Percentiles rank a stretch among this genome's conserved stretches.
Evolutionary conservation across 2,329 filamentous ascomycete species (phyloP).

Genomic region (Pleomassaria siparia): DNA sequence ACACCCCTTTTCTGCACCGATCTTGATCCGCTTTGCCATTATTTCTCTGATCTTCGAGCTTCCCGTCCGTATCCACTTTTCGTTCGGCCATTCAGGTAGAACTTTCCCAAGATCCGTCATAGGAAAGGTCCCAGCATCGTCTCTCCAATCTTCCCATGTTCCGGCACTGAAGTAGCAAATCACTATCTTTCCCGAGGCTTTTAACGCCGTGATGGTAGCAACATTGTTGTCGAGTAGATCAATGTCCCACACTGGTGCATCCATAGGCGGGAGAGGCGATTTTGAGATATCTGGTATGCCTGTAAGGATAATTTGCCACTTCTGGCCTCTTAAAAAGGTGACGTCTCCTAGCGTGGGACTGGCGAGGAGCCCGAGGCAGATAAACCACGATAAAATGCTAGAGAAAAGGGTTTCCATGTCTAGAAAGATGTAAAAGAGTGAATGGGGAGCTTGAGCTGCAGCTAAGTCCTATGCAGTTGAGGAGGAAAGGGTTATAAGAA

Average conservation of each 20-base stretch:
- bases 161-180: slow-evolving; percentile 39
- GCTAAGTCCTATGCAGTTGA: slow-evolving; percentile 8
- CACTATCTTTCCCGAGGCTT: slow-evolving; percentile 28
- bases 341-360: slow-evolving; percentile 15
- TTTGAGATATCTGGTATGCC: slow-evolving; percentile 30
- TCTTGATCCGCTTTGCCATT: slow-evolving; percentile 32
- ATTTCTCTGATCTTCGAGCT: slow-evolving; percentile 27
- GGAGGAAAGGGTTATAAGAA: slow-evolving; percentile 7
- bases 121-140: slow-evolving; percentile 28
- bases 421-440: slow-evolving; percentile 2
- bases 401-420: slow-evolving; percentile 2
- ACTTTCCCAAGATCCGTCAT: slow-evolving; percentile 28
- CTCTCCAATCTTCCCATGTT: slow-evolving; percentile 32
- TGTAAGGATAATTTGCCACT: slow-evolving; percentile 30
- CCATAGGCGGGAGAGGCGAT: slow-evolving; percentile 26
- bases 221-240: slow-evolving; percentile 33
- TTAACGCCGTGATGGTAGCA: slow-evolving; percentile 21
- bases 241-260: slow-evolving; percentile 33
- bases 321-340: slow-evolving; percentile 25
- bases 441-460: background rate
- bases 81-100: slow-evolving; percentile 32
- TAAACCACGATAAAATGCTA: slow-evolving; percentile 16
- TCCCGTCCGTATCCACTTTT: slow-evolving; percentile 31
- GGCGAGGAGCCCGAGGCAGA: slow-evolving; percentile 16
- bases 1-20: slow-evolving; percentile 33